Conservation (phyloP, 2,329 filamentous ascomycete genomes). For the Fusarium sublunatum region DNA sequence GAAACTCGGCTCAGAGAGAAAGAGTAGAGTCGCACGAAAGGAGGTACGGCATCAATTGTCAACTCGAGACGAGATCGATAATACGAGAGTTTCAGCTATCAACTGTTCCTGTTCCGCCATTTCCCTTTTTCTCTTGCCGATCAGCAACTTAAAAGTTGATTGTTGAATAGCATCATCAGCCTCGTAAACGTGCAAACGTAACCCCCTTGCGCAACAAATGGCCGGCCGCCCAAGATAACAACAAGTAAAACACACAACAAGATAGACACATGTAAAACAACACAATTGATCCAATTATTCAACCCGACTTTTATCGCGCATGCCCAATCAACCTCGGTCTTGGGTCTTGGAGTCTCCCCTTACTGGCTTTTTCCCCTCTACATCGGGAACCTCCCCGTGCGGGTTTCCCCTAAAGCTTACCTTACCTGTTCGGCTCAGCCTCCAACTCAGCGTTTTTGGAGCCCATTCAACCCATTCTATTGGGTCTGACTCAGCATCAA, state of each 20-base stretch:
- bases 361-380: slow-evolving; percentile 24
- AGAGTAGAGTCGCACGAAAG: slow-evolving; percentile 10
- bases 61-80: slow-evolving; percentile 7
- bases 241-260: slow-evolving; percentile 10
- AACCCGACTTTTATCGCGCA: slow-evolving; percentile 35
- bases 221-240: not conserved
- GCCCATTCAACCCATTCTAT: slow-evolving; percentile 26
- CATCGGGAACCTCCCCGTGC: slow-evolving; percentile 27
- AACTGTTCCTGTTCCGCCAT: not conserved
- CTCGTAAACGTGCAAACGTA: slow-evolving; percentile 18
- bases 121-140: not conserved
- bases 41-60: not conserved
- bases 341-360: slow-evolving; percentile 27
- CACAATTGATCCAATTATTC: slow-evolving; percentile 5
- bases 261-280: slow-evolving; percentile 34
- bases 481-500: slow-evolving; percentile 38
- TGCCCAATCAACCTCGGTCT: slow-evolving; percentile 35
- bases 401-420: slow-evolving; percentile 19
- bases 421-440: slow-evolving; percentile 12
- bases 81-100: not conserved
- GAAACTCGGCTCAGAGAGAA: slow-evolving; percentile 18
- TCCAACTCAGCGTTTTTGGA: slow-evolving; percentile 26
- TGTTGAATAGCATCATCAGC: slow-evolving; percentile 24
- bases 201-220: not conserved
- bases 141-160: not conserved